These are phyloP conservation scores for Brassica balearica DNA, from an alignment of 441 rosid species.

Conservation along the genomic window DNA sequence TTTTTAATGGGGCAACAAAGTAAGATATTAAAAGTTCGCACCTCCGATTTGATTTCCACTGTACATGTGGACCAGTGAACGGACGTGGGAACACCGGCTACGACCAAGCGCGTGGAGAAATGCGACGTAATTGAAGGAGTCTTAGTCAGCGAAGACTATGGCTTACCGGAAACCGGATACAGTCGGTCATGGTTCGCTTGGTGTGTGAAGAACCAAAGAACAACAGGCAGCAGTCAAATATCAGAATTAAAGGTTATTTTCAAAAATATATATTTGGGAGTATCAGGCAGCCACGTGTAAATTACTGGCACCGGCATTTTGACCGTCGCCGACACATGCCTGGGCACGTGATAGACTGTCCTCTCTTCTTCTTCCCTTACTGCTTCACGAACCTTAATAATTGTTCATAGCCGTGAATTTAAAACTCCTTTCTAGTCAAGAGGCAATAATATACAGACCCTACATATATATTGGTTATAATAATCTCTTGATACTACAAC, in stretches of 20 bases:
- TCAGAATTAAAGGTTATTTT: conserved; percentile 44
- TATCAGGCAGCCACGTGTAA: conserved; percentile 60
- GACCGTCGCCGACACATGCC: conserved; percentile 68
- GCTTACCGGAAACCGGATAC: conserved; percentile 39
- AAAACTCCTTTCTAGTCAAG: conserved; percentile 28
- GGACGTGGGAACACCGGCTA: conserved; percentile 15
- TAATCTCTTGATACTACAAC: not conserved
- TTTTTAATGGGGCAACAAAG: conserved; percentile 36
- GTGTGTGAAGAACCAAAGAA: conserved; percentile 29
- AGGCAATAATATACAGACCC: conserved; percentile 33
- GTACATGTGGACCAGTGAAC: conserved; percentile 19
- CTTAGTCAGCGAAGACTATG: conserved; percentile 39
- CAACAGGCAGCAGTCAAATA: conserved; percentile 52
- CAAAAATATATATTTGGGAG: conserved; percentile 8
- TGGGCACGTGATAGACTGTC: conserved; percentile 62
- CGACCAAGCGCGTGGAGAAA: conserved; percentile 27
- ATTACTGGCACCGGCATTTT: conserved; percentile 75
- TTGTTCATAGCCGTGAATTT: conserved; percentile 6
- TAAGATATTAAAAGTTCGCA: conserved; percentile 34
- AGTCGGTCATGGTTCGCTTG: conserved; percentile 32
- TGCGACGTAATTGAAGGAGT: conserved; percentile 44
- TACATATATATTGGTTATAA: conserved; percentile 18
- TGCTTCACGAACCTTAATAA: conserved; percentile 34
- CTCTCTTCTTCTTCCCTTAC: conserved; percentile 20
- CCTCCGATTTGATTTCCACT: not conserved